Conservation (phyloP, 345 rosid species). For the Lumnitzera littorea region DNA sequence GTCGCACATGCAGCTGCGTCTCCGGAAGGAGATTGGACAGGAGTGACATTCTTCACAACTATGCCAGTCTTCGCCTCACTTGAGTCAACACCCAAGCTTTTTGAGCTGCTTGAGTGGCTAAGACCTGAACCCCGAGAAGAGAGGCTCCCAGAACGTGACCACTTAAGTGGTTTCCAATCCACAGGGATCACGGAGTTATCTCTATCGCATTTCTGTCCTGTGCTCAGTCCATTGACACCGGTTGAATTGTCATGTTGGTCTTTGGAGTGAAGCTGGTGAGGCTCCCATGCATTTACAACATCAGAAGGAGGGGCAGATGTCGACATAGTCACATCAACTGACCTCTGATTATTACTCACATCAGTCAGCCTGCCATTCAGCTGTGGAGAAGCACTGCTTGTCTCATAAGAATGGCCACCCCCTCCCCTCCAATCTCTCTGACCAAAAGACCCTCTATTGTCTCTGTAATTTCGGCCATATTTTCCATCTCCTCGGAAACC, state of each 20-base stretch:
- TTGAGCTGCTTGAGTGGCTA: constrained; percentile 83
- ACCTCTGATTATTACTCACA: constrained; percentile 40
- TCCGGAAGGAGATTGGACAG: constrained; percentile 52
- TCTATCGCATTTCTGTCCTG: constrained; percentile 38
- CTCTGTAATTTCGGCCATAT: constrained; percentile 55
- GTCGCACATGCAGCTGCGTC: constrained; percentile 53
- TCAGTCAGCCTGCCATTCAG: constrained; percentile 48
- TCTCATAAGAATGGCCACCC: constrained; percentile 51
- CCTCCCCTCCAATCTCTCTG: constrained; percentile 66
- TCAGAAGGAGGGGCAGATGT: constrained; percentile 43
- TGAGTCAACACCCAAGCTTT: constrained; percentile 62
- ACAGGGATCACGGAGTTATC: constrained; percentile 37
- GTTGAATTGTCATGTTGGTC: constrained; percentile 42
- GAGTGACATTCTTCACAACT: constrained; percentile 33
- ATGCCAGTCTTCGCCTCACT: constrained; percentile 46
- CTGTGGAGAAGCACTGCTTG: constrained; percentile 51
- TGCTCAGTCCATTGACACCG: constrained; percentile 35
- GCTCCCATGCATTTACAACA: constrained; percentile 36
- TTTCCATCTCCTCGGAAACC: constrained; percentile 62
- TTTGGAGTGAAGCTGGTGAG: constrained; percentile 34
- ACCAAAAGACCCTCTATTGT: constrained; percentile 48
- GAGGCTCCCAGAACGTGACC: constrained; percentile 73
- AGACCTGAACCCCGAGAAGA: constrained; percentile 78
- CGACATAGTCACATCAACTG: constrained; percentile 45
- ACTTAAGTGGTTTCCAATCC: constrained; percentile 68